phyloP scores from a whole-genome alignment of 208 protist species.

The Acanthamoeba healyi region DNA sequence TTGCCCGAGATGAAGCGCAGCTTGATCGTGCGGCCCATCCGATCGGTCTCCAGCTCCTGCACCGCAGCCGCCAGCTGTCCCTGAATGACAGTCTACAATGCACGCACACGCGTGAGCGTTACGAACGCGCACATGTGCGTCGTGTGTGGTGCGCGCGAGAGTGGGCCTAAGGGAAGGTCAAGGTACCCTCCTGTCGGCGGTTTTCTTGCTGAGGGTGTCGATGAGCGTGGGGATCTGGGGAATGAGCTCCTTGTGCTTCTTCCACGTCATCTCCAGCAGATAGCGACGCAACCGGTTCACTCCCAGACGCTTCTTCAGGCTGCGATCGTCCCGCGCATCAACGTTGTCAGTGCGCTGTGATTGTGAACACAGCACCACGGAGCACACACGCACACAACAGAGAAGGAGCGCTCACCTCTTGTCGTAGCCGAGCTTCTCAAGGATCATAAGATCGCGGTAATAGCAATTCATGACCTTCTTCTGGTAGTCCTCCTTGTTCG shows the following conservation, averaged over 20 bases:
- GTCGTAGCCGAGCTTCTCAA: constrained; percentile 66
- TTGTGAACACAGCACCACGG: no score
- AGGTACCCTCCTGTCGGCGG: not conserved
- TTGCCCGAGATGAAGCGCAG: constrained; percentile 53
- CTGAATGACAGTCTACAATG: not conserved
- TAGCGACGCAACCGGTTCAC: constrained; percentile 33
- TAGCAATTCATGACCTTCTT: constrained; percentile 40
- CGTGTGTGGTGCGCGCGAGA: no score
- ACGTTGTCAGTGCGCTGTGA: not conserved
- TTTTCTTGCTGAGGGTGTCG: constrained; percentile 8
- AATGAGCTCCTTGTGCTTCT: constrained; percentile 64
- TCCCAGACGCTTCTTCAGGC: constrained; percentile 46
- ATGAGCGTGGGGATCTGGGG: constrained; percentile 41
- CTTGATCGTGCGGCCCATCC: not conserved
- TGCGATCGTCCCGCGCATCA: not conserved
- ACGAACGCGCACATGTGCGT: no score
- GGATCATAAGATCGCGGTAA: constrained; percentile 30
- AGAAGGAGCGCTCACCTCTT: not conserved
- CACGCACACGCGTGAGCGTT: no score
- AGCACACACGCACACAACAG: not conserved
- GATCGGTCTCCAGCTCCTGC: constrained; percentile 39
- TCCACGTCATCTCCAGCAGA: constrained; percentile 54
- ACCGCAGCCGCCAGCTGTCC: not conserved
- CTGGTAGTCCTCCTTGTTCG: constrained; percentile 46
- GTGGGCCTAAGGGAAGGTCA: no score